A percentile compares a stretch with the other conserved stretches of the same genome.
Evolutionary conservation across 2,329 filamentous ascomycete species (phyloP).

Genomic region (Epichloe sylvatica): DNA sequence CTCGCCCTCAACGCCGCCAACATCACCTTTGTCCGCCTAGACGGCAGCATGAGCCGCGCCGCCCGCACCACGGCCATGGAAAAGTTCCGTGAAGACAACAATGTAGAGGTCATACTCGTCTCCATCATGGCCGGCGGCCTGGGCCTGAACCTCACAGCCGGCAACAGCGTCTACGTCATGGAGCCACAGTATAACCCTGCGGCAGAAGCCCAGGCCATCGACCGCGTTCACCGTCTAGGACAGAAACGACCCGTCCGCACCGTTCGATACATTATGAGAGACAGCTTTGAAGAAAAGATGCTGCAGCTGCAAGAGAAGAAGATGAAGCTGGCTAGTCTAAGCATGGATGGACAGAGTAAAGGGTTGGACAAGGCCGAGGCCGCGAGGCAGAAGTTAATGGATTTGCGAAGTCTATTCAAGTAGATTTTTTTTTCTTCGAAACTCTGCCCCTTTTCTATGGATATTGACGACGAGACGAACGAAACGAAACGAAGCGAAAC

Average conservation of each 20-base stretch:
- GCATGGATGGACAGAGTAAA: conserved; percentile 53
- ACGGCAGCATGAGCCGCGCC: conserved; percentile 71
- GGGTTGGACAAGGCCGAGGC: conserved; percentile 36
- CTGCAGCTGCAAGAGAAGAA: conserved; percentile 82
- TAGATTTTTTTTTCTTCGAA: conserved; percentile 12
- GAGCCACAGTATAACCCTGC: conserved; percentile 96
- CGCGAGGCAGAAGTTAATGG: conserved; percentile 48
- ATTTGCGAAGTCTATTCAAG: conserved; percentile 45
- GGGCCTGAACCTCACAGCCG: conserved; percentile 78
- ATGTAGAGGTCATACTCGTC: conserved; percentile 69
- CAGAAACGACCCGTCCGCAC: conserved; percentile 84
- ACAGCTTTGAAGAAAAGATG: conserved; percentile 92
- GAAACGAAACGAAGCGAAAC: not conserved
- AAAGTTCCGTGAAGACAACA: conserved; percentile 57
- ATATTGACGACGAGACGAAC: not conserved
- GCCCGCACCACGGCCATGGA: conserved; percentile 65
- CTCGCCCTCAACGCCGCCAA: conserved; percentile 55
- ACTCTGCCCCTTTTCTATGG: conserved; percentile 1
- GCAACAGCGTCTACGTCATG: conserved; percentile 87
- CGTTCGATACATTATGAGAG: conserved; percentile 75
- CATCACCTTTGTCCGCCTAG: conserved; percentile 66
- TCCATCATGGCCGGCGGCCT: conserved; percentile 87
- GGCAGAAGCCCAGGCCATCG: conserved; percentile 84
- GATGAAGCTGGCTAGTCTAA: conserved; percentile 75
- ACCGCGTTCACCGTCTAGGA: conserved; percentile 81